phyloP scores from a whole-genome alignment of 345 rosid species.

The Syzygium aqueum region DNA sequence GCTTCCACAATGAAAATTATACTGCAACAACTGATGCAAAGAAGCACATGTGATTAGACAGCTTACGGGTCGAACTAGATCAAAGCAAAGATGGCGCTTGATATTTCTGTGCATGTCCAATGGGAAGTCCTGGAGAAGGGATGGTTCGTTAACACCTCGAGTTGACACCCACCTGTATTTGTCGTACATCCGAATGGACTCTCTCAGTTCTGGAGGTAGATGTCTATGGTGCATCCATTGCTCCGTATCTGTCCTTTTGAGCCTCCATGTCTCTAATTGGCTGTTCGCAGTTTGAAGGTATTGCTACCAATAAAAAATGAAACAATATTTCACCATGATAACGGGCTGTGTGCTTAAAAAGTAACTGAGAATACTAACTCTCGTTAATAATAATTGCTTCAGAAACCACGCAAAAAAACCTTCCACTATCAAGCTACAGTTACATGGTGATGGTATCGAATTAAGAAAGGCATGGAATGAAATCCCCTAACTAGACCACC shows the following conservation, averaged over 20 bases:
- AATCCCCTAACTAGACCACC: not conserved
- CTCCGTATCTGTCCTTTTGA: conserved; percentile 38
- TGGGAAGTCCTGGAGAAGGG: conserved; percentile 46
- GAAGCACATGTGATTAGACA: not conserved
- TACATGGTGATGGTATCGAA: not conserved
- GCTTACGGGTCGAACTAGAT: conserved; percentile 66
- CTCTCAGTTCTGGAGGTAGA: conserved; percentile 40
- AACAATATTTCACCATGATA: not conserved
- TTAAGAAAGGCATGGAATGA: not conserved
- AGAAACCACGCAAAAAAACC: not conserved
- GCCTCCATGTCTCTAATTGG: conserved; percentile 63
- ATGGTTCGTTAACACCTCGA: conserved; percentile 59
- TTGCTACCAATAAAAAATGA: conserved; percentile 17
- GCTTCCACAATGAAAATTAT: not conserved
- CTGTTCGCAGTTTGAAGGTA: conserved; percentile 51
- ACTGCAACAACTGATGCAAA: not conserved
- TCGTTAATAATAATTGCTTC: not conserved
- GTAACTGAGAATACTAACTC: not conserved
- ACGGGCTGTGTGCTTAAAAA: not conserved
- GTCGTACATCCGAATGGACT: conserved; percentile 38
- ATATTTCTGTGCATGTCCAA: conserved; percentile 59
- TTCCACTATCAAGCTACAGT: not conserved
- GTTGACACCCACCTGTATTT: conserved; percentile 72
- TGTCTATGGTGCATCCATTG: conserved; percentile 33
- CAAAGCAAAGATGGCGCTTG: conserved; percentile 63